Conservation (phyloP, 1,284 basidiomycete species). For the Ustilago lituana region DNA sequence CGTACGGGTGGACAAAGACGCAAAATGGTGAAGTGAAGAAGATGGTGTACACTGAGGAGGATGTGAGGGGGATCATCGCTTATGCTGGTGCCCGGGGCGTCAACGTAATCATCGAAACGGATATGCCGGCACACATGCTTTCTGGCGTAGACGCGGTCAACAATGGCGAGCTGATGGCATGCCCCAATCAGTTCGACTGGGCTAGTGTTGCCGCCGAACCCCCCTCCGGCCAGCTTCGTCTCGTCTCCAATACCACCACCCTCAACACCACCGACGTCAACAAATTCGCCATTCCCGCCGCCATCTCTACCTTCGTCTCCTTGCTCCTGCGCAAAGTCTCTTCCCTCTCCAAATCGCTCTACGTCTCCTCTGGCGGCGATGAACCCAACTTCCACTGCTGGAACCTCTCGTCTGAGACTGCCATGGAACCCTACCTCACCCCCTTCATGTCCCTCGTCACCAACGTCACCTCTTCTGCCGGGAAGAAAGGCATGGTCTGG, state of each 20-base stretch:
- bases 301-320: constrained; percentile 52
- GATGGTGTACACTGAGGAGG: constrained; percentile 73
- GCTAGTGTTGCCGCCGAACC: constrained; percentile 71
- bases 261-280: constrained; percentile 70
- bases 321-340: constrained; percentile 54
- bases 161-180: constrained; percentile 78
- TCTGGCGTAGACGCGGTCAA: constrained; percentile 73
- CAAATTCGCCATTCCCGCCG: constrained; percentile 68
- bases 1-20: constrained; percentile 72
- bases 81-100: constrained; percentile 82
- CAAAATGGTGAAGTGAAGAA: constrained; percentile 8
- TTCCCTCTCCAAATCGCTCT: constrained; percentile 72
- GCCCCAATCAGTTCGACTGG: constrained; percentile 76
- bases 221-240: constrained; percentile 78
- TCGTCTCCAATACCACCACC: constrained; percentile 65
- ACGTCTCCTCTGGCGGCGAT: constrained; percentile 84
- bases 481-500: constrained; percentile 78
- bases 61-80: constrained; percentile 75
- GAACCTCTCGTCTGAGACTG: constrained; percentile 52
- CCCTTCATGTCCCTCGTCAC: constrained; percentile 74
- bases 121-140: constrained; percentile 83
- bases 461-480: constrained; percentile 68
- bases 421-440: constrained; percentile 68
- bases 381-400: constrained; percentile 81
- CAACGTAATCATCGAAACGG: constrained; percentile 77